Evolutionary conservation across 306 rosid species (phyloP).

Genomic region (Hippophae tibetana): DNA sequence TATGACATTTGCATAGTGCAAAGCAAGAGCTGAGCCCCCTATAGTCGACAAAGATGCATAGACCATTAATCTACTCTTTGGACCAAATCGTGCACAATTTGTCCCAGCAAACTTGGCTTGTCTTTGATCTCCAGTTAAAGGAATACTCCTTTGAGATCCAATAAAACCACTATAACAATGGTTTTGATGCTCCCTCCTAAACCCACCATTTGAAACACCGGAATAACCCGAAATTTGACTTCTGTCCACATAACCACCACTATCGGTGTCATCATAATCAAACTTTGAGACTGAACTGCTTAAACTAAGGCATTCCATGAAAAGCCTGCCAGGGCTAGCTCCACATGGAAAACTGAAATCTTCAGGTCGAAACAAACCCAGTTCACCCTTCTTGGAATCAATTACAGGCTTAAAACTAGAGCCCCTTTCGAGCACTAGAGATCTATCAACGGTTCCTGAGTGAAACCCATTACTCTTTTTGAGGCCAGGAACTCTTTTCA

Average conservation of each 20-base stretch:
- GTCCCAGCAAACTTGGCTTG: slow-evolving; percentile 25
- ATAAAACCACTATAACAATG: slow-evolving; percentile 27
- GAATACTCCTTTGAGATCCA: slow-evolving; percentile 31
- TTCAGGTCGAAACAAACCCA: slow-evolving; percentile 48
- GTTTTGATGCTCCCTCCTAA: slow-evolving; percentile 33
- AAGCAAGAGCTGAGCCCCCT: slow-evolving; percentile 84
- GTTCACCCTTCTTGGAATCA: slow-evolving; percentile 42
- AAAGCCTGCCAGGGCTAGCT: slow-evolving; percentile 78
- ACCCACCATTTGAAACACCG: slow-evolving; percentile 25
- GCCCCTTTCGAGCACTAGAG: slow-evolving; percentile 27
- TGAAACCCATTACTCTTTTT: slow-evolving; percentile 25
- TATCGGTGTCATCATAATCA: slow-evolving; percentile 16
- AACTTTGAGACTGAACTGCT: slow-evolving; percentile 64
- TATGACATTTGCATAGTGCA: slow-evolving; percentile 90
- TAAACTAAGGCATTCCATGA: slow-evolving; percentile 85
- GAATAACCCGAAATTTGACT: slow-evolving; percentile 33
- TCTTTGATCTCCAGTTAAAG: slow-evolving; percentile 32
- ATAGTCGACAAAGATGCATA: slow-evolving; percentile 74
- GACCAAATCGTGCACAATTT: slow-evolving; percentile 43
- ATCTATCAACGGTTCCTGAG: slow-evolving; percentile 26
- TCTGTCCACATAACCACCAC: slow-evolving; percentile 32
- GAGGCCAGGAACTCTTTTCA: slow-evolving; percentile 25
- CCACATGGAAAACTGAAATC: slow-evolving; percentile 78
- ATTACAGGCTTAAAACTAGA: slow-evolving; percentile 30
- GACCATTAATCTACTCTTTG: slow-evolving; percentile 44